phyloP scores from a whole-genome alignment of 192 early-diverging fungal species.

The Coemansia sp. region DNA sequence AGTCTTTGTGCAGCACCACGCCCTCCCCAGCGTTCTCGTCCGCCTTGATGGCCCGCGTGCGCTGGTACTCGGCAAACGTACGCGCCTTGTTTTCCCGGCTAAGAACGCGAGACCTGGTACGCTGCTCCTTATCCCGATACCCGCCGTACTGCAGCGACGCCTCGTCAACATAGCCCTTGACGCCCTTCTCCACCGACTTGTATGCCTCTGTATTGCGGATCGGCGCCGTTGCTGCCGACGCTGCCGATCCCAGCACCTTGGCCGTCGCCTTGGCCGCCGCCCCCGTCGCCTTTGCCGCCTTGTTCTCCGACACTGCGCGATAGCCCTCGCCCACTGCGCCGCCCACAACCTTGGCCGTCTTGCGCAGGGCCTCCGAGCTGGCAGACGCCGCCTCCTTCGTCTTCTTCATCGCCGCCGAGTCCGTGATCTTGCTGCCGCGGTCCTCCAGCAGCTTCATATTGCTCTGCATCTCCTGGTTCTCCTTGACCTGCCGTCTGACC shows the following conservation, averaged over 20 bases:
- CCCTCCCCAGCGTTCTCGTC: conserved; percentile 62
- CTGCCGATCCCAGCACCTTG: conserved; percentile 57
- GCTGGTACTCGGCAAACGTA: conserved; percentile 50
- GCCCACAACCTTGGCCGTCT: conserved; percentile 68
- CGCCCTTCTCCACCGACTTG: conserved; percentile 56
- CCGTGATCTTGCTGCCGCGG: conserved; percentile 69
- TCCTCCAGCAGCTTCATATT: conserved; percentile 88
- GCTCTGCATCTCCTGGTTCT: conserved; percentile 89
- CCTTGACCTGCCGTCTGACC: conserved; percentile 84
- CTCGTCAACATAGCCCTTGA: conserved; percentile 68
- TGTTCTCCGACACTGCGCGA: conserved; percentile 64
- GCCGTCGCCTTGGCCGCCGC: conserved; percentile 62
- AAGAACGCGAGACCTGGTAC: conserved; percentile 33
- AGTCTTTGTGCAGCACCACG: conserved; percentile 81
- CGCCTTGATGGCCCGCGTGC: conserved; percentile 28
- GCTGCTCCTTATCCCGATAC: conserved; percentile 69
- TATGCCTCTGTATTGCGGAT: conserved; percentile 63
- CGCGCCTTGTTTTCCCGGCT: conserved; percentile 40
- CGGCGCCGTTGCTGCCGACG: conserved; percentile 61
- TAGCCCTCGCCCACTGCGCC: conserved; percentile 56
- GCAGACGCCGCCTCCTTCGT: conserved; percentile 65
- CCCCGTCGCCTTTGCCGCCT: conserved; percentile 73
- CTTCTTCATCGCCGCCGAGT: conserved; percentile 81
- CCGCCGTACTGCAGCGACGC: conserved; percentile 66
- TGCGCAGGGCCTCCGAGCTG: conserved; percentile 56